These are phyloP conservation scores for Effrenium voratum DNA, from an alignment of 73 alveolate genomes.

Conservation along the genomic window DNA sequence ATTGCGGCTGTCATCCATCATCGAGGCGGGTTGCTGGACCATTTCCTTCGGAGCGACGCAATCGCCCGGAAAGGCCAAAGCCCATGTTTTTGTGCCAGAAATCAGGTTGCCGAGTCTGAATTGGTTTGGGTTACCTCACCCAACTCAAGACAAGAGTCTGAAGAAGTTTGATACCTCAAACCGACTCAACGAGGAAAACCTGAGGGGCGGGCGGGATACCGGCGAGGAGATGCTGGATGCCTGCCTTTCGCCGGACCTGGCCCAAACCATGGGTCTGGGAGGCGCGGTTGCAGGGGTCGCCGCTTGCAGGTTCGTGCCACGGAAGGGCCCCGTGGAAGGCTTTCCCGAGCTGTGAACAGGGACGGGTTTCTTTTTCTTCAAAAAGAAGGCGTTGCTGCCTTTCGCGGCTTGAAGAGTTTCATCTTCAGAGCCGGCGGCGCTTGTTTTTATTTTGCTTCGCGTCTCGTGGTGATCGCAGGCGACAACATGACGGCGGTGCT, in stretches of 20 bases:
- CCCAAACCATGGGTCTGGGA: conserved; percentile 92
- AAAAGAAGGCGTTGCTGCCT: neutral
- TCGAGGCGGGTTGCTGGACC: neutral
- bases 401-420: neutral
- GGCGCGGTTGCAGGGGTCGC: neutral
- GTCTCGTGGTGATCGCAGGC: neutral
- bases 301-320: neutral
- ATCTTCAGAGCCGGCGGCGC: too few species aligned
- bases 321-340: too few species aligned
- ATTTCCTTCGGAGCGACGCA: neutral
- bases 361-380: neutral
- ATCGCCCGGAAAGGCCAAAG: neutral
- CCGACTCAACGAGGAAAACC: neutral
- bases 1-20: conserved; percentile 68
- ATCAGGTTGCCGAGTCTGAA: neutral
- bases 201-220: too few species aligned
- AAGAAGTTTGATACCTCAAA: neutral
- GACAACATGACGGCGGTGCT: conserved; percentile 90
- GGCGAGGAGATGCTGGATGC: conserved; percentile 84
- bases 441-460: too few species aligned
- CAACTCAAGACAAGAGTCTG: neutral
- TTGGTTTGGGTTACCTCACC: neutral
- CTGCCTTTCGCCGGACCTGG: conserved; percentile 83
- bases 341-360: neutral
- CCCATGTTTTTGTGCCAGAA: neutral